Percentiles rank a stretch among this genome's conserved stretches.
These are phyloP conservation scores for Saksenaea oblongispora DNA, from an alignment of 371 early-diverging fungal genomes.

Conservation along the genomic window DNA sequence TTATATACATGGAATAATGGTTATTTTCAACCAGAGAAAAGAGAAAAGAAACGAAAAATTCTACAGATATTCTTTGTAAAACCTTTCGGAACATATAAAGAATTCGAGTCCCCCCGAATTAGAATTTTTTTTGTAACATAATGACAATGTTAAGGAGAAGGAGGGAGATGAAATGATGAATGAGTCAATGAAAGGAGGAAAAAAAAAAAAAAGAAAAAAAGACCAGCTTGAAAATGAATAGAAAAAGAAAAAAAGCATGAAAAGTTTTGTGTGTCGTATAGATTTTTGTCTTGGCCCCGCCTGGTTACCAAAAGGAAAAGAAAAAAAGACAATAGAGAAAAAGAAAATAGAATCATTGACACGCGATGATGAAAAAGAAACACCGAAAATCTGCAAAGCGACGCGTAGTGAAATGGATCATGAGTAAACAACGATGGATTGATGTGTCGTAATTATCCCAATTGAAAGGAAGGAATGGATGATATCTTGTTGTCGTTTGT, in stretches of 20 bases:
- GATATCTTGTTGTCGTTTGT: neutral
- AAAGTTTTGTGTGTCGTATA: neutral
- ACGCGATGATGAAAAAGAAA: neutral
- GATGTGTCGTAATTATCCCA: neutral
- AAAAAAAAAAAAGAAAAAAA: neutral
- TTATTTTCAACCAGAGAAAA: neutral
- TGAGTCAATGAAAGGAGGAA: neutral
- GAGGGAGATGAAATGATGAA: conserved; percentile 2
- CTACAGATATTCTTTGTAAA: conserved; percentile 1
- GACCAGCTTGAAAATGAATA: neutral
- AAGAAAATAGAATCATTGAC: neutral
- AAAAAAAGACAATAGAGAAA: neutral
- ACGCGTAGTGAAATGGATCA: neutral
- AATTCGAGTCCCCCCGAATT: conserved; percentile 7
- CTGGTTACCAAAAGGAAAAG: neutral
- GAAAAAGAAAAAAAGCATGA: neutral
- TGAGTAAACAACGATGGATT: neutral
- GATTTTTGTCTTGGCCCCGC: neutral
- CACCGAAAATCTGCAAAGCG: neutral
- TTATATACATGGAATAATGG: neutral
- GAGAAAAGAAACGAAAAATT: neutral
- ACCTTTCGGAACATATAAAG: neutral
- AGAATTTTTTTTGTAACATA: neutral
- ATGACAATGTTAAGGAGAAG: conserved; percentile 1
- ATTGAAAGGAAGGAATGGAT: neutral